phyloP scores from a whole-genome alignment of 2,329 filamentous ascomycete genomes.

The Ophiostoma australiae region DNA sequence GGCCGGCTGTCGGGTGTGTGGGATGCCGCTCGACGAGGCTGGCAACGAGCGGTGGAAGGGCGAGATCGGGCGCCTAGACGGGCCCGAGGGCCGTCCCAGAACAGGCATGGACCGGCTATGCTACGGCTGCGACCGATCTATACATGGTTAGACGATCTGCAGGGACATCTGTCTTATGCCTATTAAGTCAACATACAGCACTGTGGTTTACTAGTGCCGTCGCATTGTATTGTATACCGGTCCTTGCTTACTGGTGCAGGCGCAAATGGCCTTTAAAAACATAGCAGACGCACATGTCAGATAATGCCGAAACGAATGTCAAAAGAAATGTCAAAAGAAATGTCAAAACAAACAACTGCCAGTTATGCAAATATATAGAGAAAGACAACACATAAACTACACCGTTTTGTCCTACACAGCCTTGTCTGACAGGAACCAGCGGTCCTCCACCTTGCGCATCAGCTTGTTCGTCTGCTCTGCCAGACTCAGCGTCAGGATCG shows the following conservation, averaged over 20 bases:
- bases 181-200: not conserved
- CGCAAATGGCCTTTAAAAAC: not conserved
- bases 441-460: slow-evolving; percentile 69
- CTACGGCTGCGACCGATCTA: slow-evolving; percentile 68
- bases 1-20: slow-evolving; percentile 61
- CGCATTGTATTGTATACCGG: not conserved
- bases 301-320: not conserved
- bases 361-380: slow-evolving; percentile 1
- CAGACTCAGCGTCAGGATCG: slow-evolving; percentile 84
- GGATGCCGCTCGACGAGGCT: slow-evolving; percentile 58
- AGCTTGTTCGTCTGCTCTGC: slow-evolving; percentile 97
- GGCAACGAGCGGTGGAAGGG: slow-evolving; percentile 61
- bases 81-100: slow-evolving; percentile 30
- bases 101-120: slow-evolving; percentile 47
- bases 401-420: not conserved
- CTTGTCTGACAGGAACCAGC: slow-evolving; percentile 35
- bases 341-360: not conserved
- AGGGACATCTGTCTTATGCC: no score
- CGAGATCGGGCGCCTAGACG: slow-evolving; percentile 49
- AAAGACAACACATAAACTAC: not conserved
- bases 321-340: no score
- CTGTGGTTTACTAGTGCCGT: not conserved
- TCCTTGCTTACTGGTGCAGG: not conserved
- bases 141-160: slow-evolving; percentile 41
- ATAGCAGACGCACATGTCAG: not conserved